Evolutionary conservation across 305 asterid species (phyloP), one percentile per base, ranked within the genome.

Genomic region (Rubia tinctorum): DNA sequence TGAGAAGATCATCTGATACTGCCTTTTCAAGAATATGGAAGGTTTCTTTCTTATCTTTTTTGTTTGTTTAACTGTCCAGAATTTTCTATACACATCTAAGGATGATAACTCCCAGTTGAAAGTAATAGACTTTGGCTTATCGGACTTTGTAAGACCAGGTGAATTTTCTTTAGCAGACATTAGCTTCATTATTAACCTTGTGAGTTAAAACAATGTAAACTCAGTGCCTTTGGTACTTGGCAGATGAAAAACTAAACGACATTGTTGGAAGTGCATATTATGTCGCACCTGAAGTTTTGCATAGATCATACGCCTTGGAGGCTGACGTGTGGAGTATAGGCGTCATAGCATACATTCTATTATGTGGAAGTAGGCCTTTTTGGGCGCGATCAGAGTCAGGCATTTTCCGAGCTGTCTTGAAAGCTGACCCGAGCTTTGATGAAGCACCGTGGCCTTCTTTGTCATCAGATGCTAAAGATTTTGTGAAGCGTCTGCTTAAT

Each of bases 251-350:
- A 76, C 88, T 90, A 20, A 84, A 80, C 30, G 91, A 90, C 70
- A 79, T 90, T 8, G 94, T 90, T 60, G 96, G 93, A 70, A 90
- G 93, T 76, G 91, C 91, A 20, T 88, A 85, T 79, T 88, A 90
- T 6, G 93, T 87, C 8, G 90, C 97, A 43, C 97, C 91, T 0
- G 97, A 90, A 84, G 93, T 90, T 85, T 66, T 89, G 64, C 86
- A 81, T 25, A 81, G 88, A 79, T 89, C 89, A 13, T 89, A 89
- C 18, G 59, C 86, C 66, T 82, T 83, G 39, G 93, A 86, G 80
- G 95, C 95, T 43, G 97, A 90, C 72, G 79, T 86, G 27, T 89
- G 95, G 97, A 89, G 93, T 69, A 44, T 83, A 58, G 93, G 97
- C 6, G 90, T 87, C 44, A 85, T 90, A 69, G 79, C 91, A 25